These are phyloP conservation scores for Nadsonia fulvescens DNA, from an alignment of 805 yeast species.

Conservation along the genomic window DNA sequence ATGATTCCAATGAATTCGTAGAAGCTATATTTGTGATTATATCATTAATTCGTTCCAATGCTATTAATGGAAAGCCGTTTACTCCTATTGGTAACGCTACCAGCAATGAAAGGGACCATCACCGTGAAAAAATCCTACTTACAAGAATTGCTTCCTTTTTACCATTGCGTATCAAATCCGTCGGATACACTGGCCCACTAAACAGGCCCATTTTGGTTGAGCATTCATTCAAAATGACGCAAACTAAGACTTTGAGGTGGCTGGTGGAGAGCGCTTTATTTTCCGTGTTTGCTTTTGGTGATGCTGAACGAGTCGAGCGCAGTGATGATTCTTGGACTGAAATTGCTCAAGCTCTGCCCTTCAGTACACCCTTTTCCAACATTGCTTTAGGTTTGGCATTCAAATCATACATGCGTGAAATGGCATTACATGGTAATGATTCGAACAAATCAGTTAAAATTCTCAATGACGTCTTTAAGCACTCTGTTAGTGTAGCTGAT, in stretches of 20 bases:
- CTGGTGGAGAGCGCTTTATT: conserved; percentile 34
- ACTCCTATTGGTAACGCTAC: conserved; percentile 23
- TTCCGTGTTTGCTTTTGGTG: conserved; percentile 32
- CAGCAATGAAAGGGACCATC: conserved; percentile 8
- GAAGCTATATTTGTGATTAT: conserved; percentile 12
- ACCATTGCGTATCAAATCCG: conserved; percentile 30
- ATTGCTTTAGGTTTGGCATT: conserved; percentile 45
- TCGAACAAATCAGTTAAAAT: conserved; percentile 8
- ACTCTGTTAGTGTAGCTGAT: conserved; percentile 11
- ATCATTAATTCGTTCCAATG: conserved; percentile 12
- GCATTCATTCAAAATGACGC: conserved; percentile 41
- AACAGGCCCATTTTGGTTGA: conserved; percentile 49
- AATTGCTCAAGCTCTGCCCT: conserved; percentile 30
- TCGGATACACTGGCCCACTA: conserved; percentile 49
- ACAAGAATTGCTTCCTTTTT: conserved; percentile 32
- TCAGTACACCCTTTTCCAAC: conserved; percentile 48
- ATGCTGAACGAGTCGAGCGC: conserved; percentile 33
- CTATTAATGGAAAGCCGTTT: conserved; percentile 16
- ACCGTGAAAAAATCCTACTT: conserved; percentile 21
- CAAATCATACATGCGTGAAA: conserved; percentile 32
- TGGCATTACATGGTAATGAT: conserved; percentile 2
- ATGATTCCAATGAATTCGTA: conserved; percentile 7
- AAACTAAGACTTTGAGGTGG: conserved; percentile 32
- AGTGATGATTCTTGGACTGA: conserved; percentile 35
- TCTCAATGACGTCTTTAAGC: conserved; percentile 13